A percentile compares a stretch with the other conserved stretches of the same genome.
These are phyloP conservation scores for Magnusiomyces tetraspermus DNA, from an alignment of 1,139 yeast species.

Conservation along the genomic window DNA sequence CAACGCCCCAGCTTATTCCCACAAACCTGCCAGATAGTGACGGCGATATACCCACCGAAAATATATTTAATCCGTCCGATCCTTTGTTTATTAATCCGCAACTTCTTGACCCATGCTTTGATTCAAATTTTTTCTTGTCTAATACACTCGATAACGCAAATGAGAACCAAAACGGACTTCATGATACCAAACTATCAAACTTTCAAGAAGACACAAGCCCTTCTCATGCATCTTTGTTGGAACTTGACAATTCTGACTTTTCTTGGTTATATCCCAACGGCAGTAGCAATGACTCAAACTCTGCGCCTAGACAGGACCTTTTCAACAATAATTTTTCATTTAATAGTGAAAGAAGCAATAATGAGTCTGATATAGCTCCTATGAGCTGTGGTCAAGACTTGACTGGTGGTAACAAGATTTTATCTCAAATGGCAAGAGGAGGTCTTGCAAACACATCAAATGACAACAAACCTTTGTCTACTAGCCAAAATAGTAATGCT, in stretches of 20 bases:
- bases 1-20: constrained; percentile 61
- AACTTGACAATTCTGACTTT: constrained; percentile 13
- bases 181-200: constrained; percentile 1
- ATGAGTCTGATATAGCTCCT: constrained; percentile 1
- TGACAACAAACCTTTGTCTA: background rate
- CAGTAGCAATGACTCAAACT: background rate
- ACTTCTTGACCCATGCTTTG: constrained; percentile 17
- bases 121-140: constrained; percentile 10
- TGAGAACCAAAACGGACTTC: background rate
- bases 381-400: background rate
- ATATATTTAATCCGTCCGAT: constrained; percentile 21
- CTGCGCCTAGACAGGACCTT: background rate
- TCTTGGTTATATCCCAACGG: constrained; percentile 15
- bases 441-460: background rate
- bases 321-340: background rate
- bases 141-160: constrained; percentile 10
- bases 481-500: background rate
- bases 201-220: constrained; percentile 10
- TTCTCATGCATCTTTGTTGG: background rate
- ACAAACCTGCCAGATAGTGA: constrained; percentile 26
- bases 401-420: background rate
- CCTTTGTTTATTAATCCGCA: constrained; percentile 32
- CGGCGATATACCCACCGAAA: constrained; percentile 21
- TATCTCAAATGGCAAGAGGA: constrained; percentile 4
- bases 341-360: background rate